Base-by-base conservation (phyloP, 805 yeast genomes). In the Nakazawaea wickerhamii region DNA sequence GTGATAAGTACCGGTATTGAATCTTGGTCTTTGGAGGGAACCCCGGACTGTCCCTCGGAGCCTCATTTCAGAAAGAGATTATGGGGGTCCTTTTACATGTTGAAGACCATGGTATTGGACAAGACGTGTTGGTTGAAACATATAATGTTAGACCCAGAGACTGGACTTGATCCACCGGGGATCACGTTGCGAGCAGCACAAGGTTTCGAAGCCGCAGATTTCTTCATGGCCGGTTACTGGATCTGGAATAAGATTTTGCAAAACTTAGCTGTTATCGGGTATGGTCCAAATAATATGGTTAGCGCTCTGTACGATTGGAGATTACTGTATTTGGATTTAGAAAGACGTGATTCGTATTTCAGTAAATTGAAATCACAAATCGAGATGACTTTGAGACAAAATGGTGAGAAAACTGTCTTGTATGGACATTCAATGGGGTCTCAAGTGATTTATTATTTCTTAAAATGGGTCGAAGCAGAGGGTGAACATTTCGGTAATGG, bases 261-360 rank as follows among this genome's bases (percentile, higher is more conserved):
- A 61, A 93, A 93, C 55, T 67, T 93, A 50, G 95, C 96, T 3
- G 97, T 87, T 1, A 77, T 93, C 47, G 96, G 97, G 0, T 93
- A 93, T 62, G 95, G 87, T 37, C 91, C 96, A 2, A 83, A 87
- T 52, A 86, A 75, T 54, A 89, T 93, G 97, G 57, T 73, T 23
- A 81, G 90, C 42, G 99, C 98, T 1, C 74, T 96, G 1, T 93
- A 93, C 60, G 99, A 93, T 60, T 93, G 99, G 99, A 76, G 99
- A 57, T 71, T 93, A 51, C 83, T 95, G 0, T 93, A 87, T 59
- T 64, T 86, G 39, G 98, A 93, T 59, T 65, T 93, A 42, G 99
- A 93, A 59, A 70, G 71, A 43, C 73, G 99, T 45, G 99, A 93
- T 56, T 79, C 79, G 3, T 93, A 87, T 63, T 93, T 93, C 57